A percentile compares a stretch with the other conserved stretches of the same genome.
phyloP scores from a whole-genome alignment of 352 stramenopile species.

The Globisporangium abappressorium region DNA sequence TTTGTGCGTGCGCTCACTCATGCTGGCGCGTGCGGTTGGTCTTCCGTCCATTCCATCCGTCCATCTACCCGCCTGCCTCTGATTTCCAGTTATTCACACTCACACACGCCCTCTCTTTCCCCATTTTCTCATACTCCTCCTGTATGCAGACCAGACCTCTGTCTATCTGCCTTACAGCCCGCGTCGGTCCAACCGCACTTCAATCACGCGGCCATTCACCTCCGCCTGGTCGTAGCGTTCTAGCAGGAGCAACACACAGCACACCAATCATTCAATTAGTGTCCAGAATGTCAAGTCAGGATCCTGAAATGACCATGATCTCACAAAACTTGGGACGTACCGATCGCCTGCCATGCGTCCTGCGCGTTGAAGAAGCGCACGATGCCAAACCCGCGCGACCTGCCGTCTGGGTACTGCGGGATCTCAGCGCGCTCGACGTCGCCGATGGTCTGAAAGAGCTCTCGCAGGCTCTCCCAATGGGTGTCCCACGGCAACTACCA shows the following conservation, averaged over 20 bases:
- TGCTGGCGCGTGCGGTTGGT: not conserved
- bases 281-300: no score
- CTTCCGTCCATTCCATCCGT: conserved; percentile 8
- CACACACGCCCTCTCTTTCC: not conserved
- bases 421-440: conserved; percentile 72
- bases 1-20: not conserved
- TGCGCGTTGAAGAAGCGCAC: conserved; percentile 55
- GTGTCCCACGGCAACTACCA: conserved; percentile 64
- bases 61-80: conserved; percentile 1
- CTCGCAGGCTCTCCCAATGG: conserved; percentile 68
- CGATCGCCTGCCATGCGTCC: conserved; percentile 58
- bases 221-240: conserved; percentile 63
- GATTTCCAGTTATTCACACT: not conserved
- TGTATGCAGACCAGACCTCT: not conserved
- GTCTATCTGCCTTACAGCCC: conserved; percentile 22
- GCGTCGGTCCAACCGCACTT: conserved; percentile 66
- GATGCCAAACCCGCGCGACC: conserved; percentile 68
- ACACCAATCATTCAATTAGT: no score
- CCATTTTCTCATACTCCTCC: not conserved
- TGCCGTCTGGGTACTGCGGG: conserved; percentile 48
- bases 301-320: no score
- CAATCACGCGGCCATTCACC: conserved; percentile 60
- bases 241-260: conserved; percentile 19
- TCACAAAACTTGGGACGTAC: conserved; percentile 24
- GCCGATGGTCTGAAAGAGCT: conserved; percentile 58